A percentile compares a stretch with the other conserved stretches of the same genome.
These are phyloP conservation scores for Solanum piurae DNA, from an alignment of 257 asterid species.

Conservation along the genomic window DNA sequence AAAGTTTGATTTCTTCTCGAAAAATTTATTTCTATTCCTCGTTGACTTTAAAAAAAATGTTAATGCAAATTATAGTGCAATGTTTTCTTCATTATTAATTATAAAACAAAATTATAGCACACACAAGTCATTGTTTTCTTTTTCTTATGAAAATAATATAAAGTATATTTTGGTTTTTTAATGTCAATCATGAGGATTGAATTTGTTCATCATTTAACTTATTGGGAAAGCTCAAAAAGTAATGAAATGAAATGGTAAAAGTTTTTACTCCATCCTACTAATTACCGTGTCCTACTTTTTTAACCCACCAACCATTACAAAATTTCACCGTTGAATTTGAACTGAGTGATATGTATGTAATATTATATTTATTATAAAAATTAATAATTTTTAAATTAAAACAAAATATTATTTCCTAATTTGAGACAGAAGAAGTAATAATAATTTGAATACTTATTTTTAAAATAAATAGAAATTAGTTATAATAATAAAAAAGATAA, in stretches of 20 bases:
- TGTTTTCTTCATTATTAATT: background rate
- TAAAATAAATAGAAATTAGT: too few relatives aligned
- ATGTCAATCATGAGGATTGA: background rate
- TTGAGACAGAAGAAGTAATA: background rate
- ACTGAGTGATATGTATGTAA: too few relatives aligned
- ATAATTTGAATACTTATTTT: background rate
- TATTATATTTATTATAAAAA: too few relatives aligned
- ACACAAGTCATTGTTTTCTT: background rate
- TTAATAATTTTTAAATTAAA: too few relatives aligned
- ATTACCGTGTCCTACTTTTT: background rate
- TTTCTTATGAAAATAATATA: background rate
- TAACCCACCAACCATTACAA: background rate
- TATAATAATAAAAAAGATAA: background rate
- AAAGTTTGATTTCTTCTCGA: background rate
- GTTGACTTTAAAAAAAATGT: background rate
- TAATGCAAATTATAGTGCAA: background rate
- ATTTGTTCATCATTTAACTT: background rate
- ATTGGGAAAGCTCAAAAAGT: background rate
- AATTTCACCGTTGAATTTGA: too few relatives aligned
- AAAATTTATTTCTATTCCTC: background rate
- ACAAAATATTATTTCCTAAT: too few relatives aligned
- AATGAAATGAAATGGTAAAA: background rate
- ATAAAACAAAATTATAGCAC: background rate
- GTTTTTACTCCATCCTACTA: background rate
- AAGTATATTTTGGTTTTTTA: background rate